These are phyloP conservation scores for Sclerotinia spermophila DNA, from an alignment of 2,329 filamentous ascomycete species.

Conservation along the genomic window DNA sequence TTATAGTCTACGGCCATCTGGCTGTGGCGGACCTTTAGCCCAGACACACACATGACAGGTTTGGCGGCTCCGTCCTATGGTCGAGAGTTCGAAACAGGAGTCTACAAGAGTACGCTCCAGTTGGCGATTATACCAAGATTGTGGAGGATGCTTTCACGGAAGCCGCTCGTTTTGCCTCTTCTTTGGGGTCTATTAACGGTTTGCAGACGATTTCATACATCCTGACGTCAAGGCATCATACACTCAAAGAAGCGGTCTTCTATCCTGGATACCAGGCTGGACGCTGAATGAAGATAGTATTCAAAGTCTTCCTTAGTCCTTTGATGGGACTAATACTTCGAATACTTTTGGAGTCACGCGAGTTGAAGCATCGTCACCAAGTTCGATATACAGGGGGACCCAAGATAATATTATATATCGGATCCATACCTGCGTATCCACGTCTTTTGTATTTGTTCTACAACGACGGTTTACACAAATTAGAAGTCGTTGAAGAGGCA, in stretches of 20 bases:
- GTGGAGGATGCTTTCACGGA: neutral
- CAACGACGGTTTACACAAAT: fast-evolving
- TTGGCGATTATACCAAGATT: neutral
- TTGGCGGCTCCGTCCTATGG: neutral
- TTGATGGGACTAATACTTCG: neutral
- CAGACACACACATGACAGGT: neutral
- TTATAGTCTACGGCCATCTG: neutral
- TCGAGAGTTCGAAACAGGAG: neutral
- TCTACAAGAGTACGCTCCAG: fast-evolving
- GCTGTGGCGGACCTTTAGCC: neutral
- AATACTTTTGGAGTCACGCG: neutral
- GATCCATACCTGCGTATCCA: neutral
- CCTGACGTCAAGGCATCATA: neutral
- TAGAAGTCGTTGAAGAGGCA: neutral
- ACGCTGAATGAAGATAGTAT: neutral
- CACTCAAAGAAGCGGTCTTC: neutral
- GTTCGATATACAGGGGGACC: neutral
- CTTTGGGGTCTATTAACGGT: neutral
- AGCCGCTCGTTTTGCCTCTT: neutral
- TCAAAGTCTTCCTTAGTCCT: neutral
- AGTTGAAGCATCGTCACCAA: neutral
- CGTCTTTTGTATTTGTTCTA: neutral
- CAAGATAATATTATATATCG: fast-evolving
- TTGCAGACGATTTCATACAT: neutral
- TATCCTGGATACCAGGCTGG: neutral